Evolutionary conservation across 345 rosid species (phyloP).

Genomic region (Stellera chamaejasme): DNA sequence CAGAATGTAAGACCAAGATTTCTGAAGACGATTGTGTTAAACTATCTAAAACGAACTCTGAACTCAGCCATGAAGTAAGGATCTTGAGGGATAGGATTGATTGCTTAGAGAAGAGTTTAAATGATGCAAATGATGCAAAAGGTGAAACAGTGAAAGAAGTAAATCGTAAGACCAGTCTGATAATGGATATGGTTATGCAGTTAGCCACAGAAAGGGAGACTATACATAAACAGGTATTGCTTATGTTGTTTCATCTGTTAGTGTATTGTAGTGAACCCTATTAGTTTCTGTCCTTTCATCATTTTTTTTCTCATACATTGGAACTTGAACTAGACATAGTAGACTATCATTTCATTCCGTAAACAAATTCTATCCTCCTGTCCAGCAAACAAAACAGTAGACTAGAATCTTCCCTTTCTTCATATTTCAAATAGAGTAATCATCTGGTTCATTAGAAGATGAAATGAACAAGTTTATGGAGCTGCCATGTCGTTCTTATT

Average conservation of each 20-base stretch:
- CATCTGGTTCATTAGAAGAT: neutral
- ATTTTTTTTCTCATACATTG: no score
- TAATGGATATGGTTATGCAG: slow-evolving; percentile 66
- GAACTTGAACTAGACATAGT: no score
- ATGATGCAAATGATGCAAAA: slow-evolving; percentile 41
- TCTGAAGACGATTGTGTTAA: slow-evolving; percentile 70
- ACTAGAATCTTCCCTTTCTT: neutral
- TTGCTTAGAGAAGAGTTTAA: slow-evolving; percentile 47
- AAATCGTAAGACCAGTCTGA: slow-evolving; percentile 39
- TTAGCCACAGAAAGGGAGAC: slow-evolving; percentile 73
- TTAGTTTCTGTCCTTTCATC: no score
- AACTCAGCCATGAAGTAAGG: slow-evolving; percentile 48
- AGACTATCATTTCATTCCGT: no score
- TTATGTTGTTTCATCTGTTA: slow-evolving; percentile 2
- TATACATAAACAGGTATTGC: slow-evolving; percentile 67
- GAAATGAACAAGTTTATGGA: neutral
- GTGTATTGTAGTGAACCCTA: no score
- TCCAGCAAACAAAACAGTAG: neutral
- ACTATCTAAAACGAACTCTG: slow-evolving; percentile 55
- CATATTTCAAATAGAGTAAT: neutral
- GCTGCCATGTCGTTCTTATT: slow-evolving; percentile 7
- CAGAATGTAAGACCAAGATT: slow-evolving; percentile 58
- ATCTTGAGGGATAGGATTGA: slow-evolving; percentile 42
- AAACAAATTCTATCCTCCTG: no score
- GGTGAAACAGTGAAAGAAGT: slow-evolving; percentile 55